Conservation (phyloP, 129 eudicot genomes). For the Flaveria trinervia region DNA sequence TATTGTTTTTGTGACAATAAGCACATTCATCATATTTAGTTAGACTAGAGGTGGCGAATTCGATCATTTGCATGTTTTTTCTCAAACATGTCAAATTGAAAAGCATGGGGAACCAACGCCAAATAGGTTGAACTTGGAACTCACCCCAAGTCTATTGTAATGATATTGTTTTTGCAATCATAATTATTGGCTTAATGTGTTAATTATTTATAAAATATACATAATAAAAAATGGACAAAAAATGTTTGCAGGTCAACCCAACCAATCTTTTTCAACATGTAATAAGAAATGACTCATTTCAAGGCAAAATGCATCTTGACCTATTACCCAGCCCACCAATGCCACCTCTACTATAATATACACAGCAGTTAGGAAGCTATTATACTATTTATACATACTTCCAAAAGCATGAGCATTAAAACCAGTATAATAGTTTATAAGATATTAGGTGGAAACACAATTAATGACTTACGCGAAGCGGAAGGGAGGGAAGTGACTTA, state of each 20-base stretch:
- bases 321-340: not conserved
- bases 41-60: not conserved
- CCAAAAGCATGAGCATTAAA: slow-evolving; percentile 7
- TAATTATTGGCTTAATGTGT: not conserved
- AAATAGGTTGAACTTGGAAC: not conserved
- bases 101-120: not conserved
- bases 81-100: not conserved
- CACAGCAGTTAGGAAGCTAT: slow-evolving; percentile 12
- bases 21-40: not conserved
- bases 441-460: slow-evolving; percentile 3
- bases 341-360: slow-evolving; percentile 6
- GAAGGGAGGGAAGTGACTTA: slow-evolving; percentile 95
- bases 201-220: not conserved
- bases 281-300: not conserved
- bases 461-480: slow-evolving; percentile 82
- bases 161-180: not conserved
- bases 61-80: not conserved
- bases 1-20: not conserved
- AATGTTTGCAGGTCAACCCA: not conserved
- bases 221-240: not conserved
- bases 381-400: not conserved
- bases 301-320: not conserved
- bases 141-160: not conserved
- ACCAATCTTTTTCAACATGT: not conserved
- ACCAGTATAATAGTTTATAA: not conserved